phyloP scores from a whole-genome alignment of 2,329 filamentous ascomycete species.

The Colletotrichum sp. region DNA sequence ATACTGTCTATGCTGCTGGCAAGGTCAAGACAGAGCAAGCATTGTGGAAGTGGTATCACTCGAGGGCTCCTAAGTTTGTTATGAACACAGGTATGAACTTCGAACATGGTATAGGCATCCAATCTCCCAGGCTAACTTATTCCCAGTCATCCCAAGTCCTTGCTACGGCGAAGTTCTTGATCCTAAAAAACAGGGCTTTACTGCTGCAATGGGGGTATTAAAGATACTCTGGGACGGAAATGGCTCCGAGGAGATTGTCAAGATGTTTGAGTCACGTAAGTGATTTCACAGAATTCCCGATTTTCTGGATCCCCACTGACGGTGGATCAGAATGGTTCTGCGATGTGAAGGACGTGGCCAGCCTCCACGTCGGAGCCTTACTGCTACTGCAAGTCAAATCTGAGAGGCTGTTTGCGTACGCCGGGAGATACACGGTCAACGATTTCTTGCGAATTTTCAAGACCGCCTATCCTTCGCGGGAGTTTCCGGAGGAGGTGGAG shows the following conservation, averaged over 20 bases:
- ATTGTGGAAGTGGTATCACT: neutral
- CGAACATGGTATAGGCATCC: neutral
- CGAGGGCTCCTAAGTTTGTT: fast-evolving
- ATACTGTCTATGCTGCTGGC: neutral
- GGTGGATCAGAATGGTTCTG: neutral
- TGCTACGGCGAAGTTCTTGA: neutral
- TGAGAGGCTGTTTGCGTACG: neutral
- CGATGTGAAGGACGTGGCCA: neutral
- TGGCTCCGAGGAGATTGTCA: neutral
- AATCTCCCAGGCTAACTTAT: neutral
- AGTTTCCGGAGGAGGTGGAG: neutral
- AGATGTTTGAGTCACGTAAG: neutral
- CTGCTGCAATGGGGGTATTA: neutral
- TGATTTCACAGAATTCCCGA: neutral
- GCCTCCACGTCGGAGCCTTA: neutral
- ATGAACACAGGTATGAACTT: neutral
- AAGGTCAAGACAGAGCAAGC: neutral
- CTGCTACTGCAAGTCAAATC: neutral
- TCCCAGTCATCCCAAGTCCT: neutral
- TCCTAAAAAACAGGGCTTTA: neutral
- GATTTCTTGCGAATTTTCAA: neutral
- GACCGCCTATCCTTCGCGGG: neutral
- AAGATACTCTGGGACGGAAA: neutral
- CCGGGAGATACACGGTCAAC: neutral
- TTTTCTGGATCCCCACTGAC: neutral